Percentiles rank a stretch among this genome's conserved stretches.
Conservation (phyloP, 2,329 filamentous ascomycete species). For the Grosmannia huntii region DNA sequence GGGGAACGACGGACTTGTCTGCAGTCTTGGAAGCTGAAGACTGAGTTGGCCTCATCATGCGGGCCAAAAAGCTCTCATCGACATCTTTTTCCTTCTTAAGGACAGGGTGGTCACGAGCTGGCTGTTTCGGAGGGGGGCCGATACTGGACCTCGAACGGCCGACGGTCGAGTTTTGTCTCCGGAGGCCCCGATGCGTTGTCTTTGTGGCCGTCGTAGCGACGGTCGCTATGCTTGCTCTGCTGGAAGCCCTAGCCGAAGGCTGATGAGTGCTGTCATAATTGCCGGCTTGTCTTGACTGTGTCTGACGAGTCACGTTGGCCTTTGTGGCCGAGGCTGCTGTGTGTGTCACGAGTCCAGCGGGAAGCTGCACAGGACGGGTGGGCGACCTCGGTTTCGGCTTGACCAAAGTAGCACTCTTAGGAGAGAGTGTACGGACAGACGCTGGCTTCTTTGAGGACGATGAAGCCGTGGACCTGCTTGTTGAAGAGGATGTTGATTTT, state of each 20-base stretch:
- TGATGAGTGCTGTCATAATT: conserved; percentile 21
- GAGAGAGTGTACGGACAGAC: conserved; percentile 25
- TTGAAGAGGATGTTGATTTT: conserved; percentile 10
- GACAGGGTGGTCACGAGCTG: conserved; percentile 32
- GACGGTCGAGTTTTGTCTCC: conserved; percentile 31
- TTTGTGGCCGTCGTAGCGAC: conserved; percentile 12
- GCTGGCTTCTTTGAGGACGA: conserved; percentile 29
- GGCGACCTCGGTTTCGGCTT: conserved; percentile 55
- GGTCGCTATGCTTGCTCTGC: conserved; percentile 29
- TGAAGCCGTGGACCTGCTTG: conserved; percentile 20
- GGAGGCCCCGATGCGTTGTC: conserved; percentile 21
- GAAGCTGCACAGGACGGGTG: conserved; percentile 54
- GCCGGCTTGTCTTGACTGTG: conserved; percentile 27
- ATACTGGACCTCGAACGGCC: conserved; percentile 37
- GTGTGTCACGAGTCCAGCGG: conserved; percentile 54
- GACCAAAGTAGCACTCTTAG: conserved; percentile 28
- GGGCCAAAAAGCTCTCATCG: conserved; percentile 61
- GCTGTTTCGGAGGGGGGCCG: conserved; percentile 46
- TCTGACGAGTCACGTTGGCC: conserved; percentile 26
- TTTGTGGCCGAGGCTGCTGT: conserved; percentile 59
- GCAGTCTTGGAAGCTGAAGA: conserved; percentile 53
- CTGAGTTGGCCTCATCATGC: conserved; percentile 69
- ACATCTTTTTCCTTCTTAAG: conserved; percentile 40
- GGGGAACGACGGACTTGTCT: conserved; percentile 36
- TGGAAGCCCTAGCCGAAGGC: conserved; percentile 28